Conservation (phyloP, 306 rosid genomes). For the Mimosa bimucronata region DNA sequence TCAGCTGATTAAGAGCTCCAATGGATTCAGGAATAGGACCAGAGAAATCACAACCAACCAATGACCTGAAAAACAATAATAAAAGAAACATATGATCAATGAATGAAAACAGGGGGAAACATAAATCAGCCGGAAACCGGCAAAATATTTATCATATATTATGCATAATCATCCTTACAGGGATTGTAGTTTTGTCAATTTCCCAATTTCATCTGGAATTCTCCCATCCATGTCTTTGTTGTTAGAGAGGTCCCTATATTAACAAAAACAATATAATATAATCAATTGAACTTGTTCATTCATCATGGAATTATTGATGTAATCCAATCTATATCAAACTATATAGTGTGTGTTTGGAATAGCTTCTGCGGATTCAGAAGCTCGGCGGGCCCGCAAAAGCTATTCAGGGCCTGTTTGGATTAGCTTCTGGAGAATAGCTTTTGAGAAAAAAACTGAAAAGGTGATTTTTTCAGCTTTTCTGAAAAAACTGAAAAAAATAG, state of each 20-base stretch:
- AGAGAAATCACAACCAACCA: slow-evolving; percentile 67
- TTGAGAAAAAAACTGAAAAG: no score
- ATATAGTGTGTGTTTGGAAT: no score
- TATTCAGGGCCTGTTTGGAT: no score
- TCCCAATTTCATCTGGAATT: slow-evolving; percentile 65
- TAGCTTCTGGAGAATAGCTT: no score
- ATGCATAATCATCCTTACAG: slow-evolving; percentile 51
- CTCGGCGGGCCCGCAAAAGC: no score
- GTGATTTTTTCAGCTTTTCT: no score
- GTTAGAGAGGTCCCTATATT: slow-evolving; percentile 65
- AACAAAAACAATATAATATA: slow-evolving; percentile 15
- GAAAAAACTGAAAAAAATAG: no score
- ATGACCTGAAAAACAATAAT: slow-evolving; percentile 47
- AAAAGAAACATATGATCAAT: slow-evolving; percentile 16
- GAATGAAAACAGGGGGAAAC: not conserved
- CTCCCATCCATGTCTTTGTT: slow-evolving; percentile 52
- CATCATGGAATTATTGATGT: not conserved
- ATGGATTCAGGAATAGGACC: slow-evolving; percentile 70
- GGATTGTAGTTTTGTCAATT: slow-evolving; percentile 52
- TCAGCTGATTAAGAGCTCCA: slow-evolving; percentile 58
- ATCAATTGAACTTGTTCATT: not conserved
- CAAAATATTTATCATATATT: not conserved
- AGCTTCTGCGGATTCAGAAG: no score
- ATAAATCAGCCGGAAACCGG: not conserved
- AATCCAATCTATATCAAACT: not conserved